phyloP scores from a whole-genome alignment of 2,329 filamentous ascomycete genomes.

The Ceratocystis cacaofunesta region DNA sequence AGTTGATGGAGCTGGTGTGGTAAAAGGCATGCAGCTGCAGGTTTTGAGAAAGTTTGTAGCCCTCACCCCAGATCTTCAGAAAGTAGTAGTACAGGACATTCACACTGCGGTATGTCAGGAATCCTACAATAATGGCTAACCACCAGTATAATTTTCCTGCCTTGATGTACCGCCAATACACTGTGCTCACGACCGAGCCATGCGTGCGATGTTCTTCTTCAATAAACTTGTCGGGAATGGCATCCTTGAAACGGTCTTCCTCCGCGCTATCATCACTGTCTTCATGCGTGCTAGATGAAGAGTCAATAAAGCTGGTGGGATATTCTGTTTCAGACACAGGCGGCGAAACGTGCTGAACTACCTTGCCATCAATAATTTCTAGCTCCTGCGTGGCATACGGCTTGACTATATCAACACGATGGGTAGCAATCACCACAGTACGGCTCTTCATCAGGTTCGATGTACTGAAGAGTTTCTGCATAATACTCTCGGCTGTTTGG shows the following conservation, averaged over 20 bases:
- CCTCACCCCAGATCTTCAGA: constrained; percentile 75
- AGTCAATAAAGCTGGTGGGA: background rate
- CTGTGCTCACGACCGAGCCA: constrained; percentile 57
- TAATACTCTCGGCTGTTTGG: constrained; percentile 42
- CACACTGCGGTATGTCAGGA: constrained; percentile 47
- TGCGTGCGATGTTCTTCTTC: constrained; percentile 61
- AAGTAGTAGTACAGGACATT: constrained; percentile 62
- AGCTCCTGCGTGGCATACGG: constrained; percentile 60
- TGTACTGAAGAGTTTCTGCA: constrained; percentile 48
- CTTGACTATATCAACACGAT: constrained; percentile 62
- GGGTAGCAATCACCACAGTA: constrained; percentile 66
- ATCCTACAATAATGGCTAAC: constrained; percentile 46
- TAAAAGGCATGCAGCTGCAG: background rate
- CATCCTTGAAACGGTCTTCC: constrained; percentile 20
- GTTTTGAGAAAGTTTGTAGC: constrained; percentile 32
- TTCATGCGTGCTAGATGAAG: constrained; percentile 2
- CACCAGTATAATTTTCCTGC: constrained; percentile 65
- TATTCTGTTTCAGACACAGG: background rate
- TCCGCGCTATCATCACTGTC: background rate
- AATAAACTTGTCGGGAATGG: constrained; percentile 58
- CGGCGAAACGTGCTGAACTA: background rate
- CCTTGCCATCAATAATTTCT: constrained; percentile 45
- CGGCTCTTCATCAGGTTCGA: constrained; percentile 40
- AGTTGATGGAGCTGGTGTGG: background rate
- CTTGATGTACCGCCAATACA: constrained; percentile 77